Percentiles rank a stretch among this genome's conserved stretches.
Evolutionary conservation across 306 rosid species (phyloP).

Genomic region (Comarum palustre): DNA sequence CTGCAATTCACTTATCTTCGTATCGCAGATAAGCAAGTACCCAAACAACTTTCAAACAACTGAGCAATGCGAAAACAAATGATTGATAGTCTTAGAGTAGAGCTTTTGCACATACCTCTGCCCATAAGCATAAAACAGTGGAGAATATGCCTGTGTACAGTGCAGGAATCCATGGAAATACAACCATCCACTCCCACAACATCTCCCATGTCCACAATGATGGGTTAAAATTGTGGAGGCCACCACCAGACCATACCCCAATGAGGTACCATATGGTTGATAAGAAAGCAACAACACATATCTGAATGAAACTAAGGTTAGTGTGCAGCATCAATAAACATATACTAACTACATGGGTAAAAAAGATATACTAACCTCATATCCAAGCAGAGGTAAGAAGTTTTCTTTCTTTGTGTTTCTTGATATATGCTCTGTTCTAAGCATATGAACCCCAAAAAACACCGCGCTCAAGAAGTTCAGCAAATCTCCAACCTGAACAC

Average conservation of each 20-base stretch:
- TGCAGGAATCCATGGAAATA: constrained; percentile 81
- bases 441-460: constrained; percentile 72
- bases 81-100: neutral
- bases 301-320: constrained; percentile 34
- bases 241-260: constrained; percentile 42
- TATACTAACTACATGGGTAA: neutral
- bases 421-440: constrained; percentile 69
- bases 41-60: too few relatives aligned
- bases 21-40: neutral
- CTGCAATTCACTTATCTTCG: neutral
- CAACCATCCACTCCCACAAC: constrained; percentile 47
- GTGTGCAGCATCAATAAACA: constrained; percentile 13
- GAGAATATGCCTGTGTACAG: constrained; percentile 73
- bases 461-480: constrained; percentile 64
- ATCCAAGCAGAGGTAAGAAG: constrained; percentile 64
- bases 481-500: constrained; percentile 65
- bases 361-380: constrained; percentile 46
- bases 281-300: constrained; percentile 52
- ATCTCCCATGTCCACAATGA: constrained; percentile 52
- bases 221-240: constrained; percentile 32
- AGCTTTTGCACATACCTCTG: constrained; percentile 46
- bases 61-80: neutral
- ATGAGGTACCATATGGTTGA: constrained; percentile 56
- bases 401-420: constrained; percentile 55
- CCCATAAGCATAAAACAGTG: constrained; percentile 72